A percentile compares a stretch with the other conserved stretches of the same genome.
Evolutionary conservation across 805 yeast species (phyloP).

Genomic region (Blastobotrys peoriensis): DNA sequence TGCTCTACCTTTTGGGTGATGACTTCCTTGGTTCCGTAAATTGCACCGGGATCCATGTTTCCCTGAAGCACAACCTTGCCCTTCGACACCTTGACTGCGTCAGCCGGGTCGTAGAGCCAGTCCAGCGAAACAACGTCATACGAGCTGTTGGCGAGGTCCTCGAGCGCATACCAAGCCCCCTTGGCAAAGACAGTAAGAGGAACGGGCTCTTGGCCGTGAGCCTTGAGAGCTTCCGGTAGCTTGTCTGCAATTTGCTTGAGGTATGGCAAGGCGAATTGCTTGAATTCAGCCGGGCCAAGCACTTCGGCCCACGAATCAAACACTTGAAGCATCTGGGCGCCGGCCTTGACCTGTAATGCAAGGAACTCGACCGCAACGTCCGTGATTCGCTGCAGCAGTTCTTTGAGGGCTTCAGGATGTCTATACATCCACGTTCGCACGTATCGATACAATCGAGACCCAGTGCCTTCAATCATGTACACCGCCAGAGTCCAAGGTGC

Average conservation of each 20-base stretch:
- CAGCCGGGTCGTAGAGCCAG: conserved; percentile 81
- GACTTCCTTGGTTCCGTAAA: conserved; percentile 81
- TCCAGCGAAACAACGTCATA: conserved; percentile 89
- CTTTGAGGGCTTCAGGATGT: conserved; percentile 65
- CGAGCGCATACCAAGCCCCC: conserved; percentile 96
- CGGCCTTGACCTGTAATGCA: conserved; percentile 92
- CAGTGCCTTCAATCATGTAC: conserved; percentile 97
- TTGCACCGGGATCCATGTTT: conserved; percentile 90
- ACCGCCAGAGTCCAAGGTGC: conserved; percentile 98
- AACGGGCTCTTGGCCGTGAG: conserved; percentile 69
- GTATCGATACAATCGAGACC: conserved; percentile 82
- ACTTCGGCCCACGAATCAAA: conserved; percentile 99
- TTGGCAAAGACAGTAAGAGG: conserved; percentile 91
- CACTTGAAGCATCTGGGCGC: conserved; percentile 96
- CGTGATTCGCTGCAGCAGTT: conserved; percentile 68
- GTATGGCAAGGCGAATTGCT: conserved; percentile 84
- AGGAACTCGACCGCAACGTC: conserved; percentile 88
- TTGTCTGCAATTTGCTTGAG: conserved; percentile 65
- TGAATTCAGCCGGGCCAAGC: conserved; percentile 82
- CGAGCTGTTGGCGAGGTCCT: conserved; percentile 72
- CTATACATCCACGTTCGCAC: conserved; percentile 90
- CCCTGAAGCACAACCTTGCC: conserved; percentile 89
- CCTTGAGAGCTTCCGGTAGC: conserved; percentile 62
- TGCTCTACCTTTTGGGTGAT: conserved; percentile 75
- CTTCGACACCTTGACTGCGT: conserved; percentile 68